Conservation (phyloP, 164 flowering plant genomes). For the Umbellularia californica region DNA sequence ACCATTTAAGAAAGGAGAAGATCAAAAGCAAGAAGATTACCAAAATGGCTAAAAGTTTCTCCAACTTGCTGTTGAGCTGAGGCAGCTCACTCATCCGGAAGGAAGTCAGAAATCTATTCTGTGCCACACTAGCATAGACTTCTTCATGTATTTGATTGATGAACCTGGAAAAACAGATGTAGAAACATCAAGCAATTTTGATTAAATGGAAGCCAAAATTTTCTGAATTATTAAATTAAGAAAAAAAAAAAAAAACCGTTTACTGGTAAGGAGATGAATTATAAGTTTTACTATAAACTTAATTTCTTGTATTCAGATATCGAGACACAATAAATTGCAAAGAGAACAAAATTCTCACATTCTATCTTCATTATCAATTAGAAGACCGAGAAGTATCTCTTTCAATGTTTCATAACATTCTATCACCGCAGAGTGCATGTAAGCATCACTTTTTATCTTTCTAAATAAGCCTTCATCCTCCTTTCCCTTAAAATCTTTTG, state of each 20-base stretch:
- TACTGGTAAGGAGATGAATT: not conserved
- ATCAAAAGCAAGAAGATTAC: constrained; percentile 32
- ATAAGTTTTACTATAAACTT: not conserved
- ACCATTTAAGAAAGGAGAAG: not conserved
- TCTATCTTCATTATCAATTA: constrained; percentile 53
- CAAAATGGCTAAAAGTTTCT: constrained; percentile 65
- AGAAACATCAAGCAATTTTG: not conserved
- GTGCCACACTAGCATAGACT: constrained; percentile 47
- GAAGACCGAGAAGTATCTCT: constrained; percentile 49
- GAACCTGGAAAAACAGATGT: constrained; percentile 37
- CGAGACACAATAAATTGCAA: not conserved
- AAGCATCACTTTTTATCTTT: constrained; percentile 63
- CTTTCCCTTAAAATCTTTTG: constrained; percentile 77
- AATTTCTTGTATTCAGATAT: not conserved
- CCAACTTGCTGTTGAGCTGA: constrained; percentile 67
- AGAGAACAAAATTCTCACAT: constrained; percentile 36
- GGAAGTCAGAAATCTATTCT: constrained; percentile 43
- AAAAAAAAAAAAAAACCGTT: not conserved
- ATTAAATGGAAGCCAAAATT: not conserved
- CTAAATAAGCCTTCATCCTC: constrained; percentile 69
- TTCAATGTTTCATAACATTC: constrained; percentile 86
- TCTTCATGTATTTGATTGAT: constrained; percentile 48
- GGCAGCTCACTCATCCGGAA: constrained; percentile 80
- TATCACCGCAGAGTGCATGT: constrained; percentile 83
- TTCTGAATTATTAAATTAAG: not conserved